These are phyloP conservation scores for Claviceps purpurea DNA, from an alignment of 2,329 filamentous ascomycete genomes.

Conservation along the genomic window DNA sequence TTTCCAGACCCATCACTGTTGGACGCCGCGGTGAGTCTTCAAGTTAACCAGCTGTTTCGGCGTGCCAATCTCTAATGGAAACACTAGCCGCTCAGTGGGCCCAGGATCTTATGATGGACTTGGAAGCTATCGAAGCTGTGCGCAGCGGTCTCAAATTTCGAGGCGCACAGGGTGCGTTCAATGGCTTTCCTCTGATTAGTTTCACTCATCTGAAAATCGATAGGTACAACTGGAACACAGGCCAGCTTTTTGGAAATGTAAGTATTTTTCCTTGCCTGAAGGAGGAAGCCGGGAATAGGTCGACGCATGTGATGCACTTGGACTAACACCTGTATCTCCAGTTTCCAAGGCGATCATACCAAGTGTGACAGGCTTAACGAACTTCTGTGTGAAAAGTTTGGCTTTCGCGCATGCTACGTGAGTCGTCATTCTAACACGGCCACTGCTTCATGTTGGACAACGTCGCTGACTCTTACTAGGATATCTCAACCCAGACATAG, in stretches of 20 bases:
- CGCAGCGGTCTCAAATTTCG: slow-evolving; percentile 60
- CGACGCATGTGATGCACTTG: neutral
- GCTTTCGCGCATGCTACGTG: slow-evolving; percentile 34
- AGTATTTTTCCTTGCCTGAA: slow-evolving; percentile 3
- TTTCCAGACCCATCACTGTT: slow-evolving; percentile 8
- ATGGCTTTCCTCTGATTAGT: neutral
- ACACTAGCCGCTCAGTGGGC: slow-evolving; percentile 48
- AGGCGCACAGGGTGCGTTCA: slow-evolving; percentile 37
- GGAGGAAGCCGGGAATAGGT: neutral
- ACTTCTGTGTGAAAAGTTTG: slow-evolving; percentile 39
- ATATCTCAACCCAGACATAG: slow-evolving; percentile 52
- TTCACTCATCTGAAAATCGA: slow-evolving; percentile 39
- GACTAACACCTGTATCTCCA: neutral
- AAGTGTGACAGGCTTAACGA: slow-evolving; percentile 43
- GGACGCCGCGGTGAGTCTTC: slow-evolving; percentile 8
- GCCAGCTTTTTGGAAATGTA: slow-evolving; percentile 47
- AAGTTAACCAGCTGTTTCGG: slow-evolving; percentile 13
- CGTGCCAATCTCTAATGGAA: neutral
- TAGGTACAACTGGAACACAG: slow-evolving; percentile 59
- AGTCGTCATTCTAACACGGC: slow-evolving; percentile 48
- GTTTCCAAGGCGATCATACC: slow-evolving; percentile 31
- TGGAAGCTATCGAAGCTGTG: slow-evolving; percentile 58
- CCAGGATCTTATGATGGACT: slow-evolving; percentile 50
- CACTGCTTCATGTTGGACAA: slow-evolving; percentile 15
- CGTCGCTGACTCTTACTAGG: slow-evolving; percentile 1